phyloP scores from a whole-genome alignment of 2,329 filamentous ascomycete genomes.

The Colletotrichum sidae region DNA sequence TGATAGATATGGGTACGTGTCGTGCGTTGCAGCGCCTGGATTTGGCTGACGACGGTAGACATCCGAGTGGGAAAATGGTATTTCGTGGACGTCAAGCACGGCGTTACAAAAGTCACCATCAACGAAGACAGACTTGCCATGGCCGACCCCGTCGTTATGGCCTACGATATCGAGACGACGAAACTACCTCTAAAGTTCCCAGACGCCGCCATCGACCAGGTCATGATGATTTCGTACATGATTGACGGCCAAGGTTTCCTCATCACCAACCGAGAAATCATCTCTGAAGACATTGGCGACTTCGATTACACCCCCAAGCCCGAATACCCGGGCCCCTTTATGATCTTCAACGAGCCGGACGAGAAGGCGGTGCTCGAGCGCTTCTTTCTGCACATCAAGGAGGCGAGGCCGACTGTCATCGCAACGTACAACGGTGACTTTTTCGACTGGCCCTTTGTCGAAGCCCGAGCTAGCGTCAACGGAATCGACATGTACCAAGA shows the following conservation, averaged over 20 bases:
- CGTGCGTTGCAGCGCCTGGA: too few relatives aligned
- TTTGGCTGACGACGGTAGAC: conserved; percentile 66
- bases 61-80: conserved; percentile 98
- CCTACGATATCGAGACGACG: conserved; percentile 98
- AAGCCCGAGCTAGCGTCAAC: conserved; percentile 90
- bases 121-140: conserved; percentile 89
- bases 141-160: conserved; percentile 97
- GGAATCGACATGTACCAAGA: conserved; percentile 99
- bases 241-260: conserved; percentile 98
- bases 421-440: conserved; percentile 99
- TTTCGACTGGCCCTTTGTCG: conserved; percentile 99
- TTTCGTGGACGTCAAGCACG: conserved; percentile 92
- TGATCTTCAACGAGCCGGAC: conserved; percentile 98
- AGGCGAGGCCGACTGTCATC: conserved; percentile 93
- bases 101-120: conserved; percentile 82
- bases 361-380: conserved; percentile 89
- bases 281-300: conserved; percentile 96
- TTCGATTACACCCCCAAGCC: conserved; percentile 99
- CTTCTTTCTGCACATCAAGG: conserved; percentile 96
- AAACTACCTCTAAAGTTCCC: conserved; percentile 97
- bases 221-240: conserved; percentile 99
- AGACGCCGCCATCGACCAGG: conserved; percentile 91
- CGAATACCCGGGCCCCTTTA: conserved; percentile 94
- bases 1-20: conserved; percentile 85
- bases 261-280: conserved; percentile 97